These are phyloP conservation scores for Huntiella omanensis DNA, from an alignment of 2,329 filamentous ascomycete genomes.

Conservation along the genomic window DNA sequence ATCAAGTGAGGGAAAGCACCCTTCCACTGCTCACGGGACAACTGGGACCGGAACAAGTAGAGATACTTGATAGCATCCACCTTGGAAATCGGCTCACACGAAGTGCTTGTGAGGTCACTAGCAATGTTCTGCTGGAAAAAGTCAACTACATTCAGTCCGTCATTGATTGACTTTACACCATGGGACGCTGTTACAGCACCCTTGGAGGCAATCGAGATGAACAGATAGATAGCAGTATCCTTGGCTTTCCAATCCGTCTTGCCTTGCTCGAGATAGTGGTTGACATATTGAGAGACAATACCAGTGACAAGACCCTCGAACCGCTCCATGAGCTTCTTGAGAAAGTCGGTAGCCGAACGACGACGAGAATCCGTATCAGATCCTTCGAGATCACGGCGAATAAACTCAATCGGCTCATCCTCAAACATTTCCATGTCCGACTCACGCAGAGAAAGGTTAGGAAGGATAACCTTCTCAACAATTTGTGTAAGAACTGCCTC, in stretches of 20 bases:
- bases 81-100: conserved; percentile 69
- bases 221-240: conserved; percentile 94
- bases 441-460: conserved; percentile 79
- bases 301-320: conserved; percentile 72
- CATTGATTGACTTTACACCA: conserved; percentile 79
- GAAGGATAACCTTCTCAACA: conserved; percentile 87
- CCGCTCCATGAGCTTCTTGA: conserved; percentile 71
- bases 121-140: conserved; percentile 92
- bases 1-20: conserved; percentile 77
- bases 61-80: conserved; percentile 97
- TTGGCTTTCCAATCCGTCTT: conserved; percentile 89
- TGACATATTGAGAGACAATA: conserved; percentile 75
- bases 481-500: conserved; percentile 65
- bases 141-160: conserved; percentile 71
- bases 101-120: conserved; percentile 58
- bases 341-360: conserved; percentile 83
- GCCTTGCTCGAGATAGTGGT: conserved; percentile 65
- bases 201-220: conserved; percentile 84
- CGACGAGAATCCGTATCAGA: conserved; percentile 89
- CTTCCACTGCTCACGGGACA: conserved; percentile 83
- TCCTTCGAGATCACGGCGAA: conserved; percentile 82
- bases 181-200: conserved; percentile 71
- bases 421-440: conserved; percentile 93
- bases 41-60: conserved; percentile 88
- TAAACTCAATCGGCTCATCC: conserved; percentile 97